Conservation (phyloP, 2,329 filamentous ascomycete species). For the Microcyclosporella mali region DNA sequence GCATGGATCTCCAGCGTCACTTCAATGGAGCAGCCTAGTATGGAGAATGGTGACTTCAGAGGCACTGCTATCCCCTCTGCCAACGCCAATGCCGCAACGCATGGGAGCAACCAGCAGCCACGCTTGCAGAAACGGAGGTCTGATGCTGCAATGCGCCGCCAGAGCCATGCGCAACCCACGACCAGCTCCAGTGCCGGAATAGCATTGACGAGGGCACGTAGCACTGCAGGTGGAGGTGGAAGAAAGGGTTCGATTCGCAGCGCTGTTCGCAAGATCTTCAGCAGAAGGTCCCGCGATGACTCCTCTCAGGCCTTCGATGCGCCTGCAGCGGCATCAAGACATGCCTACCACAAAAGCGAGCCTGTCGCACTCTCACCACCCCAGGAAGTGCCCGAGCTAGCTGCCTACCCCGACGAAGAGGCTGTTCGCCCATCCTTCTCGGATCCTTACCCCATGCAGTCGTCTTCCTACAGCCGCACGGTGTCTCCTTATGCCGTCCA, state of each 20-base stretch:
- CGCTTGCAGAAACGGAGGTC: constrained; percentile 23
- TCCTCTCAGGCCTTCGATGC: constrained; percentile 10
- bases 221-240: neutral
- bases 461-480: constrained; percentile 7
- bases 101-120: neutral
- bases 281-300: constrained; percentile 27
- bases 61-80: too few species aligned
- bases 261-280: constrained; percentile 34
- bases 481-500: constrained; percentile 32
- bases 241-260: constrained; percentile 32
- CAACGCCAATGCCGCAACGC: too few species aligned
- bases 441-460: constrained; percentile 4
- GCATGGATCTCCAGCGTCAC: constrained; percentile 21
- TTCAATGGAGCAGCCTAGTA: constrained; percentile 23
- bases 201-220: constrained; percentile 6
- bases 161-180: constrained; percentile 17
- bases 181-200: constrained; percentile 6
- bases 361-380: constrained; percentile 17
- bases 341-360: constrained; percentile 31
- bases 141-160: constrained; percentile 15
- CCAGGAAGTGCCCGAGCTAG: constrained; percentile 14
- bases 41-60: too few species aligned
- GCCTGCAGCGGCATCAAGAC: neutral
- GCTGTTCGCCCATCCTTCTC: constrained; percentile 3
- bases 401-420: constrained; percentile 6